Base-by-base conservation (phyloP, 768 basidiomycete species). In the Steccherinum ochraceum region DNA sequence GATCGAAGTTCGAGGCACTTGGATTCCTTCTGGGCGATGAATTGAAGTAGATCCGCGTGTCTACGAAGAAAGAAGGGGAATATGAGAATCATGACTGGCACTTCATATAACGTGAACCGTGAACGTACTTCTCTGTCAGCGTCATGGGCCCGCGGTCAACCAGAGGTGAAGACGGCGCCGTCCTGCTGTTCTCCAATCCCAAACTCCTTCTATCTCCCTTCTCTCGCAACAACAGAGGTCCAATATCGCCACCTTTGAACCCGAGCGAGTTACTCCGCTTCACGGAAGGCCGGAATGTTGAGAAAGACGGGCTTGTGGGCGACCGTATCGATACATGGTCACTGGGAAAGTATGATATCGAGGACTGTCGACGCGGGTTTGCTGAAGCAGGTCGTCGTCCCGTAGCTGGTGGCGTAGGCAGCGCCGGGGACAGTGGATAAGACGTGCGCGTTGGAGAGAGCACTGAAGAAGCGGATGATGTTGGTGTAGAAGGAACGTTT, bases 1-100 rank as follows among this genome's bases (percentile, higher is more conserved):
- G 84, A 79, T 16, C 88, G 81, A 41, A 92, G 72, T 51, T 93
- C 89, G 39, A 92, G 77, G 58, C 87, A 90, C 63, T 82, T 86
- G 0, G 86, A 79, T 63, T 92, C 90, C 56, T 92, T 91, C 67
- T 90, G 88, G 0, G 90, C 89, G 46, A 93, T 93, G 52, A 85
- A 84, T 24, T 78, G 84, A n/a, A 92, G 69, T 2, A 93, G 69
- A 49, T 91, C 89, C 4, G 84, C 80, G 58, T 93, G 87, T 60
- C 90, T 92, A 54, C 21, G 24, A 35, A 24, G 21, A 16, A 39
- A n/a, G n/a, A 39, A 39, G 35, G 27, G 16, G n/a, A 12, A 26
- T 50, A n/a, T n/a, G n/a, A n/a, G n/a, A 13, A 48, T n/a, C 26
- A 50, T 45, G 43, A 19, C 26, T 23, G 13, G n/a, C 40, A 45